phyloP scores from a whole-genome alignment of 2,329 filamentous ascomycete species.

The Aureobasidium subglaciale region DNA sequence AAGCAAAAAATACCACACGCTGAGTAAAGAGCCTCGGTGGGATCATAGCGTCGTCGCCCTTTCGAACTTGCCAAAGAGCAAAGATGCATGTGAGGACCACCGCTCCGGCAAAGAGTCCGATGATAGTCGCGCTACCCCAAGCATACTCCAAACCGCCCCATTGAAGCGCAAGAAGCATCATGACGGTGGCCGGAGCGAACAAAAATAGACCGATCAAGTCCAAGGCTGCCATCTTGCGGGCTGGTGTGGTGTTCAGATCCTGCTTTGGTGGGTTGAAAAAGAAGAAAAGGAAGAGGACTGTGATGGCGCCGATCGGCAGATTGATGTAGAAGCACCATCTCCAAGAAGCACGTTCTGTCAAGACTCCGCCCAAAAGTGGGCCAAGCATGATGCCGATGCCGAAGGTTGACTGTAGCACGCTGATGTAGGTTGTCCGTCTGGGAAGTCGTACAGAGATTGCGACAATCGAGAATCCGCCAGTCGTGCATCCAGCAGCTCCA shows the following conservation, averaged over 20 bases:
- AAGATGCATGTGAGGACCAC: slow-evolving; percentile 20
- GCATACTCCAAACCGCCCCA: slow-evolving; percentile 35
- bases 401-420: slow-evolving; percentile 32
- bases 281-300: slow-evolving; percentile 8
- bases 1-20: neutral
- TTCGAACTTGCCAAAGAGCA: neutral
- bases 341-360: slow-evolving; percentile 37
- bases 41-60: slow-evolving; percentile 10
- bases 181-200: slow-evolving; percentile 20
- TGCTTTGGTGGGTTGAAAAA: slow-evolving; percentile 1
- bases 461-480: slow-evolving; percentile 35
- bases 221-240: slow-evolving; percentile 32
- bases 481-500: slow-evolving; percentile 34
- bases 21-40: neutral
- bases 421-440: slow-evolving; percentile 33
- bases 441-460: slow-evolving; percentile 35
- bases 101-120: slow-evolving; percentile 41
- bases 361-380: slow-evolving; percentile 38
- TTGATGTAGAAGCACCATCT: slow-evolving; percentile 43
- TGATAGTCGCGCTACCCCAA: slow-evolving; percentile 35
- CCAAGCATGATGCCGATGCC: slow-evolving; percentile 36
- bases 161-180: slow-evolving; percentile 41
- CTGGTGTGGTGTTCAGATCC: slow-evolving; percentile 14
- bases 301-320: slow-evolving; percentile 34
- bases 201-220: neutral